These are phyloP conservation scores for Quercus mongolica DNA, from an alignment of 306 rosid genomes.

Conservation along the genomic window DNA sequence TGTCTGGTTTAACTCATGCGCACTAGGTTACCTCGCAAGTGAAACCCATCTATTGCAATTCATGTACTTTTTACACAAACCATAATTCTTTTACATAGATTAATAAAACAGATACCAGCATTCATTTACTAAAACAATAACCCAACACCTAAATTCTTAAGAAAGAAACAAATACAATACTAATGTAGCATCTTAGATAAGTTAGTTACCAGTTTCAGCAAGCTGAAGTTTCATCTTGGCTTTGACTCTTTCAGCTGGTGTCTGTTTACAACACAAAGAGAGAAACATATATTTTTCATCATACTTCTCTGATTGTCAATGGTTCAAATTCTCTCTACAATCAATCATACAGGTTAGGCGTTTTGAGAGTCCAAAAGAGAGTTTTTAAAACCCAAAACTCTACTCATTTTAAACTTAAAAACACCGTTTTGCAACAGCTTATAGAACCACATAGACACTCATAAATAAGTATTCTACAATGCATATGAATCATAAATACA, in stretches of 20 bases:
- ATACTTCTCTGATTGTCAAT: background rate
- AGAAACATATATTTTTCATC: background rate
- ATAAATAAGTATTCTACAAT: background rate
- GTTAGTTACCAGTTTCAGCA: slow-evolving; percentile 63
- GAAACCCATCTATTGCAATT: background rate
- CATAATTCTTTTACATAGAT: background rate
- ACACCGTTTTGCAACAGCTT: too few species aligned
- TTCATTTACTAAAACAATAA: background rate
- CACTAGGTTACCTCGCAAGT: background rate
- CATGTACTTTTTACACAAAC: background rate
- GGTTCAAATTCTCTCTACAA: background rate
- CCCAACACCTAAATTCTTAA: background rate
- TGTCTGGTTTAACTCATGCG: background rate
- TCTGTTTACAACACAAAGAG: slow-evolving; percentile 41
- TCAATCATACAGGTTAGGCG: background rate
- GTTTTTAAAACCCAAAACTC: too few species aligned
- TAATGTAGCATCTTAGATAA: background rate
- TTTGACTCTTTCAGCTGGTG: slow-evolving; percentile 85
- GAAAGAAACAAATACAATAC: background rate
- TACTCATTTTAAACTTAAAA: too few species aligned
- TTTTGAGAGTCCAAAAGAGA: too few species aligned
- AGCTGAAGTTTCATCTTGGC: slow-evolving; percentile 96
- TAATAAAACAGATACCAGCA: background rate
- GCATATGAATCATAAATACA: background rate
- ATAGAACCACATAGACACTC: background rate